Evolutionary conservation across 2,329 filamentous ascomycete genomes (phyloP), one percentile per base, ranked within the genome.

Genomic region (Ophiostoma ips): DNA sequence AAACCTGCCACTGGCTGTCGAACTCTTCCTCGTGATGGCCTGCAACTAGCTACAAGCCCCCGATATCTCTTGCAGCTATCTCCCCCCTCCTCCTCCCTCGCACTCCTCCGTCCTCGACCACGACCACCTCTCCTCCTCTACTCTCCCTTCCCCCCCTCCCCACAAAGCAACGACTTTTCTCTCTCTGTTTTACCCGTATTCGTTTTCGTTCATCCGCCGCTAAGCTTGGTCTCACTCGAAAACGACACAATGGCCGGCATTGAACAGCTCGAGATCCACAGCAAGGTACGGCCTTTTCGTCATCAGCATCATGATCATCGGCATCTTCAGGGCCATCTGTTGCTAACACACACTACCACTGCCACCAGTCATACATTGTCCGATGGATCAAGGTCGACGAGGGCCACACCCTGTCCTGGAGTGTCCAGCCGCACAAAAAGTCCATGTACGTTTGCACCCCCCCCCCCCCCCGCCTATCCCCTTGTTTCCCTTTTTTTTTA

Each of bases 221-320:
- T 18, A 47, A 8, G n/a, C n/a, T 3, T 18, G 43, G 18, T 41
- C 36, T 36, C 30, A 19, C 15, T 18, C 18, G 15, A 15, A 18
- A n/a, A 15, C 38, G 38, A 43, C 49, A 40, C 43, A 54, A 95
- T 95, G 89, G 88, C 87, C 53, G 87, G 86, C 63, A 94, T 96
- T 73, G 92, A 98, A 71, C 87, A 94, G 70, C 76, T 98, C 58
- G 87, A 96, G 67, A 87, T 98, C 58, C 90, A 95, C 68, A 95
- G 88, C 79, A 95, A 94, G 81, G 90, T 92, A 28, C 24, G 19
- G 9, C 21, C 47, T 11, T 48, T 34, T 50, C 38, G 9, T n/a
- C 38, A 28, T 28, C 24, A 16, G 2, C 9, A 41, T n/a, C 21
- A 5, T 13, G 21, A 8, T n/a, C n/a, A n/a, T n/a, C n/a, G n/a